Base-by-base conservation (phyloP, 2,329 filamentous ascomycete genomes). In the Pseudofabraea citricarpa region DNA sequence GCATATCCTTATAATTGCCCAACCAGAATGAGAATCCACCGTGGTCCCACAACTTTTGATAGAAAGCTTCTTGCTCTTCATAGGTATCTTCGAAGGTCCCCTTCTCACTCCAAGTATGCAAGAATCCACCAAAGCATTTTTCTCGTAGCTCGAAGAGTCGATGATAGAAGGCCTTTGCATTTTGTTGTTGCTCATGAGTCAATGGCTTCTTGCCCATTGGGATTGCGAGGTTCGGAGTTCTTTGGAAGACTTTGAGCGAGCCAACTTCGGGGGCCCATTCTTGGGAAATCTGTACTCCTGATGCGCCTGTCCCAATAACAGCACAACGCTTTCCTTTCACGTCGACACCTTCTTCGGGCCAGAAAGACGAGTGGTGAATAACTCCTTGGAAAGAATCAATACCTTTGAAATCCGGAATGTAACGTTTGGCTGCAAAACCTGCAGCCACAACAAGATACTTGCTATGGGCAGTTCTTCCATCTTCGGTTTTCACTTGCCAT, bases 21-120 rank as follows among this genome's bases (percentile, higher is more conserved):
- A 71, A 56, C 64, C 69, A 71, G 50, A 69, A 69, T 4, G 58
- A 54, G 51, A 77, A 76, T 2, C 69, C 73, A 3, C 73, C 74
- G 1, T 64, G 51, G 0, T 58, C 41, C 65, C 68, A 78, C 1
- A 72, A 51, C 10, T 65, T 54, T 44, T 76, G 65, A 43, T 64
- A 72, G n/a, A 68, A 57, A 15, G 60, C 63, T 38, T 70, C 60
- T 4, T 70, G 64, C 46, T 77, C 64, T 39, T 71, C 66, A 0
- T 60, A 57, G 0, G 58, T 61, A 9, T 70, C 68, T 16, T 69
- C 63, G n/a, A 66, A 67, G 0, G 69, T 70, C 10, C 70, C 65
- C 26, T 66, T 66, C 37, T 73, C 59, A 15, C 59, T 50, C 40
- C 66, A 72, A 43, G 6, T 32, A 18, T 15, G 19, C 5, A 32